Conservation (phyloP, 331 rosid genomes). For the Quercus tomentella region DNA sequence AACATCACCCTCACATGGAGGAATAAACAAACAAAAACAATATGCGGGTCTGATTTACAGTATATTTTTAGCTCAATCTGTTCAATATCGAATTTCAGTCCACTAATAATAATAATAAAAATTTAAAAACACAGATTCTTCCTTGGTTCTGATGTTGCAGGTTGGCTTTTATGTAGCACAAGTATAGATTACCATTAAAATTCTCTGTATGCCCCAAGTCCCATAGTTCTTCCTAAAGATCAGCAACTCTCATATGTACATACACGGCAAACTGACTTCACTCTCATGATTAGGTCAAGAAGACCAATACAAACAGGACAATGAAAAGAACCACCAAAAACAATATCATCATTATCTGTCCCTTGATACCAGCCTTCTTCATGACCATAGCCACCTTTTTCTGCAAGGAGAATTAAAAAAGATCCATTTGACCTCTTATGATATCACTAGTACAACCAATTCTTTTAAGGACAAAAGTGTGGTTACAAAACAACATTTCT, state of each 20-base stretch:
- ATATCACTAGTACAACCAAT: background rate
- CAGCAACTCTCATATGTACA: background rate
- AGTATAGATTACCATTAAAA: no score
- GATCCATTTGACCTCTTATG: background rate
- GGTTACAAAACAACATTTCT: no score
- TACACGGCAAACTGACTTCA: constrained; percentile 7
- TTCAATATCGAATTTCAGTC: no score
- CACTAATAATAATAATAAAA: no score
- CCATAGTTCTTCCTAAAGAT: background rate
- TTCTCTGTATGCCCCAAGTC: background rate
- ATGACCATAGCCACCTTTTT: constrained; percentile 78
- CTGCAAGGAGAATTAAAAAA: constrained; percentile 33
- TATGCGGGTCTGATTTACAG: no score
- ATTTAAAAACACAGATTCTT: no score
- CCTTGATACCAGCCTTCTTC: constrained; percentile 83
- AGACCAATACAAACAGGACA: constrained; percentile 75
- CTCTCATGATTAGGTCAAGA: constrained; percentile 48
- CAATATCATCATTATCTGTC: constrained; percentile 78
- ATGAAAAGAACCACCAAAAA: constrained; percentile 70
- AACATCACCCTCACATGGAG: no score
- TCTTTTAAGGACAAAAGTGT: no score
- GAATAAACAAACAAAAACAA: no score
- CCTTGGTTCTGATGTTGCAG: no score
- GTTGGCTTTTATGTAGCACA: no score
- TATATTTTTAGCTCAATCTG: no score